Evolutionary conservation across 2,329 filamentous ascomycete genomes (phyloP).

Genomic region (Corynespora cassiicola): DNA sequence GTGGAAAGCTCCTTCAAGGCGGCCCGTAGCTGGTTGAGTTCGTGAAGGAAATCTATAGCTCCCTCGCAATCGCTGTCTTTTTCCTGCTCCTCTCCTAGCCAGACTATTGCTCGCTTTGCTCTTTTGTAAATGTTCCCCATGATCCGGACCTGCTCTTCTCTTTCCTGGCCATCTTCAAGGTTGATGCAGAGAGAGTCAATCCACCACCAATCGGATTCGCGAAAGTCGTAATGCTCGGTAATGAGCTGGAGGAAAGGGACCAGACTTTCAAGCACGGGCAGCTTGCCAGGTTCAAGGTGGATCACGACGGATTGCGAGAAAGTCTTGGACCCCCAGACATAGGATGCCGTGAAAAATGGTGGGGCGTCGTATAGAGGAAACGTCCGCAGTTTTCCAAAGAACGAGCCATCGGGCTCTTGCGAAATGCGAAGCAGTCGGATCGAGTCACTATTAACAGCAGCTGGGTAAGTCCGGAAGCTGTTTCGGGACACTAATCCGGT

Average conservation of each 20-base stretch:
- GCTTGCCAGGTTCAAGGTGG: slow-evolving; percentile 14
- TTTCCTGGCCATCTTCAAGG: slow-evolving; percentile 28
- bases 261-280: slow-evolving; percentile 29
- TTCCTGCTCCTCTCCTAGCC: slow-evolving; percentile 31
- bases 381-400: slow-evolving; percentile 24
- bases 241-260: slow-evolving; percentile 31
- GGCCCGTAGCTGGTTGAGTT: slow-evolving; percentile 24
- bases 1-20: slow-evolving; percentile 18
- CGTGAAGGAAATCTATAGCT: slow-evolving; percentile 30
- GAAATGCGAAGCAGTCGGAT: slow-evolving; percentile 33
- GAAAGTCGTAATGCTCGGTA: slow-evolving; percentile 24
- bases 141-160: slow-evolving; percentile 36
- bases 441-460: too few species aligned
- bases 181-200: slow-evolving; percentile 41
- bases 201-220: slow-evolving; percentile 36
- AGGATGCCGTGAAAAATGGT: slow-evolving; percentile 35
- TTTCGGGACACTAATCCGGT: too few species aligned
- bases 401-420: slow-evolving; percentile 11
- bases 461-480: too few species aligned
- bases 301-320: slow-evolving; percentile 17
- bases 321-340: slow-evolving; percentile 32
- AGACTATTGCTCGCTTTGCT: slow-evolving; percentile 27
- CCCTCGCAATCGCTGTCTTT: slow-evolving; percentile 27
- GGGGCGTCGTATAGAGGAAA: slow-evolving; percentile 31
- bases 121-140: slow-evolving; percentile 39